These are phyloP conservation scores for Exophiala aquamarina DNA, from an alignment of 2,329 filamentous ascomycete genomes.

Conservation along the genomic window DNA sequence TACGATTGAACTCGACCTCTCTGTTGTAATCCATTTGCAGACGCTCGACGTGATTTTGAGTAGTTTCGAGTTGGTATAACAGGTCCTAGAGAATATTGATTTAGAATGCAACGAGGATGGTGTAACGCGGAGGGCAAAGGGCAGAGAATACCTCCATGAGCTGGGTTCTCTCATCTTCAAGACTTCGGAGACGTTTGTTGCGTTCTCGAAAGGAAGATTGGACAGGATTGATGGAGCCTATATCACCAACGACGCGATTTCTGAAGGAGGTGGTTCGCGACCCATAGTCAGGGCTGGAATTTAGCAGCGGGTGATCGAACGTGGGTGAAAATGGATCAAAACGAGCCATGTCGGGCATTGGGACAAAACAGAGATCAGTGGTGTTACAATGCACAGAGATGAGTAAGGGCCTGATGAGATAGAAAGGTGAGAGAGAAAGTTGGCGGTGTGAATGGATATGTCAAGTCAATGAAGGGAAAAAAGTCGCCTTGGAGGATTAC, in stretches of 20 bases:
- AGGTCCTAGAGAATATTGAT: conserved; percentile 39
- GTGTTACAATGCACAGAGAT: too few species aligned
- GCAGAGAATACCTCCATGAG: conserved; percentile 42
- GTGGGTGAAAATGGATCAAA: conserved; percentile 28
- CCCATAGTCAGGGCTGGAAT: conserved; percentile 28
- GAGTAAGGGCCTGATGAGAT: background rate
- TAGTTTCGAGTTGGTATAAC: conserved; percentile 45
- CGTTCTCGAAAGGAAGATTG: conserved; percentile 34
- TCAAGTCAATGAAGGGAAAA: conserved; percentile 1
- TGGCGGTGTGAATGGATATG: conserved; percentile 18
- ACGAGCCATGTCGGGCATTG: conserved; percentile 30
- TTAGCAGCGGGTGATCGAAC: conserved; percentile 27
- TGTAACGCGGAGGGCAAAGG: too few species aligned
- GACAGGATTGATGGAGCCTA: conserved; percentile 1
- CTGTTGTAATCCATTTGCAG: conserved; percentile 45
- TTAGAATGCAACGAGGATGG: background rate
- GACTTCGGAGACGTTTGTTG: conserved; percentile 43
- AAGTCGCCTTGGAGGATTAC: background rate
- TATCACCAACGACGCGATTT: conserved; percentile 23
- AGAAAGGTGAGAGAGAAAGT: conserved; percentile 1
- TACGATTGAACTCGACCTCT: conserved; percentile 48
- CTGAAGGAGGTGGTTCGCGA: conserved; percentile 23
- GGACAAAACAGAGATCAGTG: too few species aligned
- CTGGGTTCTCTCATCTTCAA: conserved; percentile 48
- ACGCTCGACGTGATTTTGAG: conserved; percentile 35